Base-by-base conservation (phyloP, 768 basidiomycete genomes). In the Xerocomellus dryophilus region DNA sequence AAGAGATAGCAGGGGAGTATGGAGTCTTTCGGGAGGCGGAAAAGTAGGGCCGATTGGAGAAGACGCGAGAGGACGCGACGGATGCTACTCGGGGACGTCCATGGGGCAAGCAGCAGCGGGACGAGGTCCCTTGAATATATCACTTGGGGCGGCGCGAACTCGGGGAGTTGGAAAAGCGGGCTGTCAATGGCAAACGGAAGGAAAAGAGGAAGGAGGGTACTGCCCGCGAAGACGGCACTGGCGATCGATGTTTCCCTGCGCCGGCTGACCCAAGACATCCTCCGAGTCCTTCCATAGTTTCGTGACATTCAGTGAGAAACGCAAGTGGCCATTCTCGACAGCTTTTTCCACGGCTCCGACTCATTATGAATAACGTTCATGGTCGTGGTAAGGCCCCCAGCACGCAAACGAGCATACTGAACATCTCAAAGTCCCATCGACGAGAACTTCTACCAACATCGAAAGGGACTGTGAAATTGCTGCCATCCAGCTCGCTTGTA, bases 101-200 rank as follows among this genome's bases (percentile, higher is more conserved):
- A 76, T 21, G 71, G 74, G 10, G 72, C 72, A 12, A 71, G 40
- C 5, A 77, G 44, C 8, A 76, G 60, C 10, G 70, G 61, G 10
- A 66, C 44, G 1, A 73, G 53, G 51, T 76, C 65, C 34, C 60
- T 63, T 8, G 70, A 65, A 50, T 73, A 65, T 47, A 76, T 64
- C 20, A 76, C 42, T 62, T 73, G 75, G 17, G 69, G 74, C 11
- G 75, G 75, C 2, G 69, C 66, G 48, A 75, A 76, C 61, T 66
- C 66, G 29, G 63, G 54, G 17, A 60, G 47, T 8, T 34, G 59
- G 32, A 59, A 58, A 20, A 52, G 21, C 3, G 56, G 43, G 25
- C 43, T 46, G 23, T 25, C 23, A 3, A 25, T n/a, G 21, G 56
- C 8, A 21, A 59, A 43, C 1, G 59, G 40, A 21, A 59, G 41